Evolutionary conservation across 2,329 filamentous ascomycete species (phyloP).

Genomic region (Colletotrichum incanum): DNA sequence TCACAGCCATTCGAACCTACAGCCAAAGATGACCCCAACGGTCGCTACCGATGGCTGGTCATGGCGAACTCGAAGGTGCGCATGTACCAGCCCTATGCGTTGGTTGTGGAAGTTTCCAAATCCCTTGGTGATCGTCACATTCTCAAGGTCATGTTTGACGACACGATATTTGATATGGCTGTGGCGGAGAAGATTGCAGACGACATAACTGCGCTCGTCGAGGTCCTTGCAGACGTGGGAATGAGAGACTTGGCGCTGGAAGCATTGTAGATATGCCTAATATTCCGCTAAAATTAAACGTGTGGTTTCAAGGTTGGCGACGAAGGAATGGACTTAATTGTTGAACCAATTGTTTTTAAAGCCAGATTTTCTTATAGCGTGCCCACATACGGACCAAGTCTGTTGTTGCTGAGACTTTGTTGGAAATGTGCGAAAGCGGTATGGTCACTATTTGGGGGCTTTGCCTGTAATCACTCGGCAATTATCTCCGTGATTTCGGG

Average conservation of each 20-base stretch:
- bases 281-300: too few species aligned
- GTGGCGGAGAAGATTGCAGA: constrained; percentile 6
- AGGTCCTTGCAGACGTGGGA: not conserved
- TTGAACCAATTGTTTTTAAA: too few species aligned
- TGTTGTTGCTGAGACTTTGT: not conserved
- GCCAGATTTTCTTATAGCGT: not conserved
- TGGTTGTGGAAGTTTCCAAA: constrained; percentile 23
- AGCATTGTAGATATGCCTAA: not conserved
- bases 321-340: not conserved
- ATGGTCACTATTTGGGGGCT: not conserved
- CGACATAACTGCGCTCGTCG: not conserved
- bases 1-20: constrained; percentile 18
- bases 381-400: too few species aligned
- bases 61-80: constrained; percentile 19
- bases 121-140: constrained; percentile 12
- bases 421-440: not conserved
- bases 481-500: not conserved
- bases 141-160: constrained; percentile 12
- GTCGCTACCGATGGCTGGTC: constrained; percentile 11
- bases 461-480: not conserved
- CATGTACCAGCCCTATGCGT: constrained; percentile 20
- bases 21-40: constrained; percentile 1
- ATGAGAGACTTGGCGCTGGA: not conserved
- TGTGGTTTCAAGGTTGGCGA: not conserved
- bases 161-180: not conserved